A percentile compares a stretch with the other conserved stretches of the same genome.
Conservation (phyloP, 441 rosid species). For the Erodium texanum region DNA sequence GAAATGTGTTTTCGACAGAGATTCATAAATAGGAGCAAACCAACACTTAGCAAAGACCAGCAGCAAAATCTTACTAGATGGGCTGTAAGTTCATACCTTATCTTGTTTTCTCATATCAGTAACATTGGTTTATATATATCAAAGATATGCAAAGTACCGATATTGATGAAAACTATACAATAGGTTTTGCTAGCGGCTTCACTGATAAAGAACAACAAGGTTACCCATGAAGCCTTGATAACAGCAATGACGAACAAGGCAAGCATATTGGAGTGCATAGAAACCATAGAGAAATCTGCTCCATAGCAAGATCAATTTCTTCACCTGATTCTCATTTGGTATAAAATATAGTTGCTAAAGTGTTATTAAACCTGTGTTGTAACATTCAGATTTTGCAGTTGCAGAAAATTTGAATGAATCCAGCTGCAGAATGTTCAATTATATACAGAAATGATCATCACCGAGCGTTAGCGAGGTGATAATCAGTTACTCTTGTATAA, state of each 20-base stretch:
- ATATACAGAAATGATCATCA: not conserved
- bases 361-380: not conserved
- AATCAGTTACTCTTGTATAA: too few relatives aligned
- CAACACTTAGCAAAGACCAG: slow-evolving; percentile 68
- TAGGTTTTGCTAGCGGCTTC: slow-evolving; percentile 75
- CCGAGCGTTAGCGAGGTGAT: too few relatives aligned
- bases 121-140: not conserved
- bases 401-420: not conserved
- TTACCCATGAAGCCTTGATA: slow-evolving; percentile 59
- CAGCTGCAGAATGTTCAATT: not conserved
- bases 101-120: not conserved
- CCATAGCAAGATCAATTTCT: not conserved
- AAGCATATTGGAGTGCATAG: slow-evolving; percentile 61
- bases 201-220: slow-evolving; percentile 63
- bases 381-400: not conserved
- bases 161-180: not conserved
- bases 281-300: slow-evolving; percentile 53
- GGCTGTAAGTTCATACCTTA: slow-evolving; percentile 51
- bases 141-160: not conserved
- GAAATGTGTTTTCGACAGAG: slow-evolving; percentile 34
- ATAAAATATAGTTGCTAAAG: not conserved
- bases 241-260: slow-evolving; percentile 72
- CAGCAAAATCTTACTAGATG: slow-evolving; percentile 93
- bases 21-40: slow-evolving; percentile 75
- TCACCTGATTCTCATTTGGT: too few relatives aligned